A percentile compares a stretch with the other conserved stretches of the same genome.
These are phyloP conservation scores for Metroxylon sagu DNA, from an alignment of 176 grass and related monocot species.

Conservation along the genomic window DNA sequence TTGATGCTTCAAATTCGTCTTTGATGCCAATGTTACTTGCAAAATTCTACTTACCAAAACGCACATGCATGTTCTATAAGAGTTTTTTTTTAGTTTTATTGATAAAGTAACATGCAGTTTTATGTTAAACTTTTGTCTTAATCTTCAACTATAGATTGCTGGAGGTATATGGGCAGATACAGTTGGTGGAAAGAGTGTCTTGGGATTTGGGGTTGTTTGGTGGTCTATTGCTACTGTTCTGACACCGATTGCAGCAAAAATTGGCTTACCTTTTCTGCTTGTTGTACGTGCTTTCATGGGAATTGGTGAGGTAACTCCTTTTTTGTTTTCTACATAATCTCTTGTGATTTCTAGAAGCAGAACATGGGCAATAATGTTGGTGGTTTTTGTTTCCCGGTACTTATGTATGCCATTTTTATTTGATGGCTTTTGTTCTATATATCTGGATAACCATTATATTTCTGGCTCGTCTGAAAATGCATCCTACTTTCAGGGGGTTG, in stretches of 20 bases:
- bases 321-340: not conserved
- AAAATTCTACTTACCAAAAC: no score
- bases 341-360: no score
- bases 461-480: conserved; percentile 9
- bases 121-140: no score
- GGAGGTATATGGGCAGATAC: conserved; percentile 98
- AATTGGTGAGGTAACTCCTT: conserved; percentile 64
- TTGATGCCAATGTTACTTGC: no score
- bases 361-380: no score
- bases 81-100: no score
- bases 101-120: no score
- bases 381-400: no score
- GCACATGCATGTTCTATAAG: no score
- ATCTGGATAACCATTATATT: not conserved
- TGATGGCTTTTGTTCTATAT: no score
- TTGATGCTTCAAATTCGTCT: no score
- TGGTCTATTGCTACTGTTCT: conserved; percentile 91
- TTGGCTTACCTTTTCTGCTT: conserved; percentile 86
- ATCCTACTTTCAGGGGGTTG: conserved; percentile 58
- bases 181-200: conserved; percentile 84
- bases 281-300: conserved; percentile 90
- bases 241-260: conserved; percentile 67
- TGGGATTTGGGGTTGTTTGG: conserved; percentile 84
- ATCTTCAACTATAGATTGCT: conserved; percentile 41
- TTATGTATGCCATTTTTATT: no score